Conservation (phyloP, 345 rosid genomes). For the Eucalyptus coolabah region DNA sequence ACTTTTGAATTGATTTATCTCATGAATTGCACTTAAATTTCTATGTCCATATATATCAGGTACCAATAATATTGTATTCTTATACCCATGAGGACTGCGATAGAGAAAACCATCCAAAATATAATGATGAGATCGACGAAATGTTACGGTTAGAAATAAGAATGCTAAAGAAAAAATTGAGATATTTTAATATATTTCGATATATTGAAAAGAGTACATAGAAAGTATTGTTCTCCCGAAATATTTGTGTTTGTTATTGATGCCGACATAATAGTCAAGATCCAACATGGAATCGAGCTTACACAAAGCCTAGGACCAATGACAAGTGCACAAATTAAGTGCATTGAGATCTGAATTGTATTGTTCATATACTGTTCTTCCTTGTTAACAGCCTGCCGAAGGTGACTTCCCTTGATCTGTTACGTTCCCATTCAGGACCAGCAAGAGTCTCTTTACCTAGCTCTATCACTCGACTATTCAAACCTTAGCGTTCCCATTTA, state of each 20-base stretch:
- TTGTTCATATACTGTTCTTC: neutral
- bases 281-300: too few species aligned
- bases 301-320: neutral
- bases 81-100: rapidly evolving
- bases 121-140: too few species aligned
- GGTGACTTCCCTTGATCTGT: neutral
- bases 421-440: neutral
- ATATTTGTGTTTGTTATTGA: rapidly evolving
- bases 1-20: too few species aligned
- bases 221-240: too few species aligned
- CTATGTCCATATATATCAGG: too few species aligned
- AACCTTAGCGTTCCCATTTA: neutral
- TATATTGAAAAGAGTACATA: too few species aligned
- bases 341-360: neutral
- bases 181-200: too few species aligned
- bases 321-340: neutral
- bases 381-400: neutral
- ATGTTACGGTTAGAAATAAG: rapidly evolving
- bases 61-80: rapidly evolving
- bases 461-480: neutral
- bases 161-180: too few species aligned
- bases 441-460: neutral
- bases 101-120: too few species aligned
- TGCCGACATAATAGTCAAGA: too few species aligned
- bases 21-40: too few species aligned